phyloP scores from a whole-genome alignment of 2,329 filamentous ascomycete species.

The Lecanicillium sp. region DNA sequence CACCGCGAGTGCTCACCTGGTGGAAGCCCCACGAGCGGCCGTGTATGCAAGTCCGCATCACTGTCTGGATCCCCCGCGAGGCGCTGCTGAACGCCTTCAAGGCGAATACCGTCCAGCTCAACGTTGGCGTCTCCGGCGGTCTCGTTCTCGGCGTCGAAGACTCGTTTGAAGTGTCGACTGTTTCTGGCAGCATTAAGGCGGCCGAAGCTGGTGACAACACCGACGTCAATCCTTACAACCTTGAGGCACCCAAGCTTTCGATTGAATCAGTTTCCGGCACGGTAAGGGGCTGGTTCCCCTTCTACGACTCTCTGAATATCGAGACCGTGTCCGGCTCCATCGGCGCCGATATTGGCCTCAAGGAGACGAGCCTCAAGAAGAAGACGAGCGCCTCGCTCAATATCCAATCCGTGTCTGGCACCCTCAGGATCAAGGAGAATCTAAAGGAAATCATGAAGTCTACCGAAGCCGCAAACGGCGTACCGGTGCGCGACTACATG shows the following conservation, averaged over 20 bases:
- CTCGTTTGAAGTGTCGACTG: constrained; percentile 23
- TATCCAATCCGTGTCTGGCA: constrained; percentile 35
- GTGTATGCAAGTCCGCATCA: constrained; percentile 41
- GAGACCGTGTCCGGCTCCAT: constrained; percentile 36
- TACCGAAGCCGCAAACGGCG: constrained; percentile 12
- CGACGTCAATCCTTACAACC: constrained; percentile 24
- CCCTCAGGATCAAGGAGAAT: constrained; percentile 23
- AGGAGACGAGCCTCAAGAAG: constrained; percentile 26
- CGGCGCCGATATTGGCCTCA: constrained; percentile 30
- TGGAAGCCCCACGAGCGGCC: constrained; percentile 19
- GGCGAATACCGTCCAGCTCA: constrained; percentile 30
- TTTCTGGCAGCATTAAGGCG: constrained; percentile 30
- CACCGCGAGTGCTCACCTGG: constrained; percentile 27
- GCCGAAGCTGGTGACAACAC: constrained; percentile 18
- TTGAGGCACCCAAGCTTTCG: constrained; percentile 34
- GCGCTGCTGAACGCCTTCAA: constrained; percentile 28
- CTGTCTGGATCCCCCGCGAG: constrained; percentile 36
- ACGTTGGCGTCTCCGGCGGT: constrained; percentile 31
- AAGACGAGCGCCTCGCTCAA: constrained; percentile 30
- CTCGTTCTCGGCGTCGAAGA: constrained; percentile 26
- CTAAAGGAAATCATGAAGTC: constrained; percentile 27
- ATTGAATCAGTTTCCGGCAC: constrained; percentile 34
- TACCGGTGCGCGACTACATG: constrained; percentile 40
- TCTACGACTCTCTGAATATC: constrained; percentile 41
- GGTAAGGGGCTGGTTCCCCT: constrained; percentile 41